A percentile compares a stretch with the other conserved stretches of the same genome.
Evolutionary conservation across 805 yeast genomes (phyloP).

Genomic region (Wickerhamiella musiphila): DNA sequence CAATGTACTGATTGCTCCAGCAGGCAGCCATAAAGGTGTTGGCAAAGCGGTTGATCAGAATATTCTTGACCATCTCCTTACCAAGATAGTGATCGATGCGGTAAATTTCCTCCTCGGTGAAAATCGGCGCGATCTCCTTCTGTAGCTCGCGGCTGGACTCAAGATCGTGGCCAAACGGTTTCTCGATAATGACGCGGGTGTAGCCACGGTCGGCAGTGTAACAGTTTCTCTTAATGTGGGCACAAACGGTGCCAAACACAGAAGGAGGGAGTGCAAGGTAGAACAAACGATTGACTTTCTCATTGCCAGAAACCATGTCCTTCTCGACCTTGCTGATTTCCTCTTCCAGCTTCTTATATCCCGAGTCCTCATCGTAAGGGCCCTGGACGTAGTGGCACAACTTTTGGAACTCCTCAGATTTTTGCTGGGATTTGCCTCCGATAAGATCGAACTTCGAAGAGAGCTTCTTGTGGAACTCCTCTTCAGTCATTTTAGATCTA

Average conservation of each 20-base stretch:
- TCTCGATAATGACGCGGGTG: slow-evolving; percentile 78
- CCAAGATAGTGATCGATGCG: slow-evolving; percentile 97
- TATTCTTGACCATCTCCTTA: slow-evolving; percentile 93
- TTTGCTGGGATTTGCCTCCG: slow-evolving; percentile 26
- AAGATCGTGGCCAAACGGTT: slow-evolving; percentile 93
- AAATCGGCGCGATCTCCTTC: slow-evolving; percentile 60
- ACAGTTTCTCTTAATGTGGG: slow-evolving; percentile 47
- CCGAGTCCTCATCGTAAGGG: slow-evolving; percentile 62
- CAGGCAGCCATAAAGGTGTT: slow-evolving; percentile 74
- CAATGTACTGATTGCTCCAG: slow-evolving; percentile 71
- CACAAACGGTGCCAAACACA: slow-evolving; percentile 66
- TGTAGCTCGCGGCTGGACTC: slow-evolving; percentile 64
- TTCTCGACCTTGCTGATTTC: slow-evolving; percentile 46
- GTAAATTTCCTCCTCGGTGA: slow-evolving; percentile 78
- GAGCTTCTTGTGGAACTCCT: slow-evolving; percentile 53
- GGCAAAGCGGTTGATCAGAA: slow-evolving; percentile 76
- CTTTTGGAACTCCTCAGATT: slow-evolving; percentile 43
- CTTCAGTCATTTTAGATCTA: slow-evolving; percentile 52
- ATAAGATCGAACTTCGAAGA: slow-evolving; percentile 40
- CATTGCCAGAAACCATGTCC: slow-evolving; percentile 11
- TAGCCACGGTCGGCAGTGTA: slow-evolving; percentile 42
- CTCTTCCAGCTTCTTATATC: slow-evolving; percentile 41
- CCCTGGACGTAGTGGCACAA: slow-evolving; percentile 58
- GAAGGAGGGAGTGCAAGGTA: slow-evolving; percentile 93
- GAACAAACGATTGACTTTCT: slow-evolving; percentile 57